Conservation (phyloP, 768 basidiomycete species). For the Baorangia bicolor region DNA sequence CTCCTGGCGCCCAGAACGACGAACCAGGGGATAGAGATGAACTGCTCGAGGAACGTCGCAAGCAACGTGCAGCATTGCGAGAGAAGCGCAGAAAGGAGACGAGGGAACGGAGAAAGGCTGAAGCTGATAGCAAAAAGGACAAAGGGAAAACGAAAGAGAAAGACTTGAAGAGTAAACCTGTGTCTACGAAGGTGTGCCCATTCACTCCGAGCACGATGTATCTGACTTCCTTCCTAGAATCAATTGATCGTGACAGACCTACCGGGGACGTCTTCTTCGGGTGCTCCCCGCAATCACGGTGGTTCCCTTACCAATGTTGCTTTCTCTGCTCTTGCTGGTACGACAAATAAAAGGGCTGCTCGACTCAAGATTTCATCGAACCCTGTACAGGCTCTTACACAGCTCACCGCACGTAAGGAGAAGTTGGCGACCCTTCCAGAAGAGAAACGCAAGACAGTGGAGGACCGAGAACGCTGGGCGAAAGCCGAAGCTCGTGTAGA, state of each 20-base stretch:
- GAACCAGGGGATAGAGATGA: slow-evolving; percentile 73
- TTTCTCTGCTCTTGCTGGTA: slow-evolving; percentile 62
- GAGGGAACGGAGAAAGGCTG: slow-evolving; percentile 72
- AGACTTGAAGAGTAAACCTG: slow-evolving; percentile 41
- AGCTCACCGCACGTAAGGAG: slow-evolving; percentile 74
- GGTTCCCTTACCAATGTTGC: slow-evolving; percentile 59
- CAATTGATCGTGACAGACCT: slow-evolving; percentile 71
- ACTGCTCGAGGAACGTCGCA: slow-evolving; percentile 75
- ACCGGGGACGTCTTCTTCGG: slow-evolving; percentile 21
- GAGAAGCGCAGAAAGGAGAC: slow-evolving; percentile 86
- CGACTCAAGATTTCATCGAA: slow-evolving; percentile 73
- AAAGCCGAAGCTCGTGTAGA: slow-evolving; percentile 87
- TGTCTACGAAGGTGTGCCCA: slow-evolving; percentile 52
- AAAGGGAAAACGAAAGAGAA: slow-evolving; percentile 50
- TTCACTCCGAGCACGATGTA: neutral
- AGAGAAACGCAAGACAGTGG: slow-evolving; percentile 76
- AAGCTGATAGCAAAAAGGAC: slow-evolving; percentile 57
- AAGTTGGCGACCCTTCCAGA: slow-evolving; percentile 75
- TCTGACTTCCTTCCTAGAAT: slow-evolving; percentile 39
- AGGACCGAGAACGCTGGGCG: slow-evolving; percentile 85
- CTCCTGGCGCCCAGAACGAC: slow-evolving; percentile 33
- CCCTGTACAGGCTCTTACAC: slow-evolving; percentile 81
- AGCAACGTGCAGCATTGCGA: slow-evolving; percentile 75
- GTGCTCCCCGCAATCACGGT: slow-evolving; percentile 32
- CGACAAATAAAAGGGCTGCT: slow-evolving; percentile 46